Base-by-base conservation (phyloP, 1,284 basidiomycete genomes). In the Ustilago sp. region DNA sequence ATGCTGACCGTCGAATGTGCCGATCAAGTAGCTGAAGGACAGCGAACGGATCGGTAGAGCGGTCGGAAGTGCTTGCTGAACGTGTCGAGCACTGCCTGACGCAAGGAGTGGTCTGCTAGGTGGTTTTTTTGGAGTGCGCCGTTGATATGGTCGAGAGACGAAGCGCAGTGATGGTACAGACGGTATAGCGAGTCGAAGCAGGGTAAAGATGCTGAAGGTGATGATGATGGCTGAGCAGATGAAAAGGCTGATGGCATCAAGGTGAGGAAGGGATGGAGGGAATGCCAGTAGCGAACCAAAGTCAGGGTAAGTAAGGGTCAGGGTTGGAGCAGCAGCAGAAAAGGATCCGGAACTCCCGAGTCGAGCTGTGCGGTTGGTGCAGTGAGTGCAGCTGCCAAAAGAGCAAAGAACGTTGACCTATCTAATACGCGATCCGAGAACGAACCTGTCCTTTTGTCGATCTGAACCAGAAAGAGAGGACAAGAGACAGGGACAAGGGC, bases 341-440 rank as follows among this genome's bases (percentile, higher is more conserved):
- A 63, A 65, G 68, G 53, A 70, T 65, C 63, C 68, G 68, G 68
- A 65, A 70, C 63, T 57, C 63, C 68, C 68, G 59, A 61, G 60
- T 62, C 56, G 55, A 66, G 45, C 23, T n/a, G 43, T 38, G 55
- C 39, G 38, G 38, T 13, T 43, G 56, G 4, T 43, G 38, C 59
- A 63, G 32, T 34, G 45, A 28, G 23, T 28, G 23, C 23, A 28
- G 23, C 23, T 28, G 23, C 23, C 23, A 28, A 23, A 23, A 53
- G 32, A 34, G 41, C 55, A 32, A 13, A 35, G 50, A 60, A 50
- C 59, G 48, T 50, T 51, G 47, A 32, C 35, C 59, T 34, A 57
- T 63, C 60, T 63, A 55, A 55, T 43, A 51, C 47, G 39, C 39
- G 12, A 34, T n/a, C 41, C 56, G 58, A 28, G 47, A 59, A 41